Base-by-base conservation (phyloP, 106 monocot species). In the Cymbidium sinense region DNA sequence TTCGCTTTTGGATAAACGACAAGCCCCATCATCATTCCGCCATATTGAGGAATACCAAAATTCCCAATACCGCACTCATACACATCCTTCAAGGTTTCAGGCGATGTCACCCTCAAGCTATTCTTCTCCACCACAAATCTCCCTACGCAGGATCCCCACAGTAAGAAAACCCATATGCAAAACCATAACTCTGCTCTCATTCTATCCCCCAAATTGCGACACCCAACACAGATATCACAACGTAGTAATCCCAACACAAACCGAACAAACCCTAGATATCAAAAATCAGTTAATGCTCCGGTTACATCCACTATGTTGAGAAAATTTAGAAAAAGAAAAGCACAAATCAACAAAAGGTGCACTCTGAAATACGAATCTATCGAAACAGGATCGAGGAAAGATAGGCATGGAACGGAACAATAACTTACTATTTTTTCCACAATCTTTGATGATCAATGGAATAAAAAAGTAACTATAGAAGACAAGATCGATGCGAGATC, bases 121-220 rank as follows among this genome's bases (percentile, higher is more conserved):
- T 91, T 91, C 86, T 91, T 91, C 88, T 91, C 91, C 70, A 91
- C 91, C 70, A 91, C 85, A 43, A 88, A 91, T 67, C 76, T 88
- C 65, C 86, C 91, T 50, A 44, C 35, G 47, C 81, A 84, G 37
- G 77, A 75, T 0, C 86, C 88, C 79, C 74, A 86, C 2, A 91
- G 76, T 37, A 88, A 80, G 52, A 82, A 71, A 78, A 80, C 77
- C 79, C 79, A 86, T 7, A 88, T 17, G 4, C 41, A 79, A 76
- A 88, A 75, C 73, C 82, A 82, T 31, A 86, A 2, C 25, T 34
- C 62, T 23, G 70, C 58, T 44, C 80, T 73, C 91, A 91, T 91
- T 31, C 83, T 79, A 5, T 12, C 62, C 19, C 37, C 34, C 3
- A 27, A 8, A 71, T 39, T 35, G 37, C 37, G 7, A 39, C 3